These are phyloP conservation scores for Marchantia paleacea DNA, from an alignment of 225 moss, liverwort and hornwort genomes.

Conservation along the genomic window DNA sequence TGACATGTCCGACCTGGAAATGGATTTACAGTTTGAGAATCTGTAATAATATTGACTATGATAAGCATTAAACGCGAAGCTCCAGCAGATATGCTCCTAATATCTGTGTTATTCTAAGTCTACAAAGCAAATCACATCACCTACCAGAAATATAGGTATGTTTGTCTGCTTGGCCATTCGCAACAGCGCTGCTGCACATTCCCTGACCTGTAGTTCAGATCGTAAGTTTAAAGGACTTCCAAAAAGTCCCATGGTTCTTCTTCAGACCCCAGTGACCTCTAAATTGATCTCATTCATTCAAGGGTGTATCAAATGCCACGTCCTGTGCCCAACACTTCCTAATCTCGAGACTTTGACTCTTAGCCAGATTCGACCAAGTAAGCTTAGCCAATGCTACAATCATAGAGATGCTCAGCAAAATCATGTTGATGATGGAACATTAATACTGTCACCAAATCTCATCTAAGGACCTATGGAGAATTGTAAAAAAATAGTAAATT, in stretches of 20 bases:
- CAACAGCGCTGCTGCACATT: conserved; percentile 95
- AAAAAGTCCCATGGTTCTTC: background rate
- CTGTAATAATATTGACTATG: background rate
- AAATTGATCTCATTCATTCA: background rate
- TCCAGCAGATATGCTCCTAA: background rate
- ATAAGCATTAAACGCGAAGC: background rate
- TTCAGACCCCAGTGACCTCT: too few relatives aligned
- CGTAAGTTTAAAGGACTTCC: background rate
- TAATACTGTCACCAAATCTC: background rate
- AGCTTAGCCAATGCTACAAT: background rate
- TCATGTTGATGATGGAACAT: background rate
- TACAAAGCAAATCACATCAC: background rate
- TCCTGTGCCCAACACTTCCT: background rate
- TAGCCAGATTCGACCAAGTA: background rate
- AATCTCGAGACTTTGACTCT: background rate
- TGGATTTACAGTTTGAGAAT: background rate
- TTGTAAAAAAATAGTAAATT: too few relatives aligned
- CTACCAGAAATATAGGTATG: conserved; percentile 89
- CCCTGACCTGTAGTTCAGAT: conserved; percentile 59
- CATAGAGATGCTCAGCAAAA: background rate
- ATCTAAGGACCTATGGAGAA: background rate
- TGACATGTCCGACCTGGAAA: conserved; percentile 94
- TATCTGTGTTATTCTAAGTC: too few relatives aligned
- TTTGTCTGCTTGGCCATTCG: conserved; percentile 83
- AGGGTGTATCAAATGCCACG: background rate